Conservation (phyloP, 345 rosid species). For the Luvunga scandens region DNA sequence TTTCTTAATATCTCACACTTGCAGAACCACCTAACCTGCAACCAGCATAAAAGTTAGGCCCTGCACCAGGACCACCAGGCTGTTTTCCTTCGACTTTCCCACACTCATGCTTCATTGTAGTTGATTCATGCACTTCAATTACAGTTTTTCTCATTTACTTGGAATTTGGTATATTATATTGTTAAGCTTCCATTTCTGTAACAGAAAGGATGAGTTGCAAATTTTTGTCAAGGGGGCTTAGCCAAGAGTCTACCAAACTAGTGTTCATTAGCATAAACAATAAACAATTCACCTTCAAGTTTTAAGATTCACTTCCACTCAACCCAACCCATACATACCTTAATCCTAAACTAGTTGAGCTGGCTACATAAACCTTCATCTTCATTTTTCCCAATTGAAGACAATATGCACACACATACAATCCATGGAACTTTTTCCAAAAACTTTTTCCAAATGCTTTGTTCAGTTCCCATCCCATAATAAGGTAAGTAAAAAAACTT, state of each 20-base stretch:
- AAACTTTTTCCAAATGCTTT: not conserved
- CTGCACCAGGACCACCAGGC: not conserved
- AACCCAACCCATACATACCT: not conserved
- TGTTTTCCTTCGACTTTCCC: not conserved
- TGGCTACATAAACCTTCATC: not conserved
- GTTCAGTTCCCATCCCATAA: not conserved
- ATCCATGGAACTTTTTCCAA: not conserved
- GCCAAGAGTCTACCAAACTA: not conserved
- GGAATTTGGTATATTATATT: not conserved
- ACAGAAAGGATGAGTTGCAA: not conserved
- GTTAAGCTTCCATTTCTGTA: not conserved
- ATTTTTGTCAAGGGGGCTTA: not conserved
- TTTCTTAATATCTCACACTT: not conserved
- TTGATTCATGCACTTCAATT: not conserved
- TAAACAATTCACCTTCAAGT: not conserved
- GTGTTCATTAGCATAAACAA: not conserved
- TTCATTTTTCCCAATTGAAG: not conserved
- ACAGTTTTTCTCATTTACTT: not conserved
- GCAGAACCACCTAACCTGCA: not conserved
- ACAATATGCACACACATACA: not conserved
- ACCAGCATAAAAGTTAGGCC: not conserved
- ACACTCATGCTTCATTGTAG: not conserved
- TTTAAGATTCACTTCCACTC: not conserved
- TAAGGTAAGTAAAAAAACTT: slow-evolving; percentile 13
- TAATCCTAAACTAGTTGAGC: not conserved